phyloP scores from a whole-genome alignment of 768 basidiomycete species.

The Suillus variegatus region DNA sequence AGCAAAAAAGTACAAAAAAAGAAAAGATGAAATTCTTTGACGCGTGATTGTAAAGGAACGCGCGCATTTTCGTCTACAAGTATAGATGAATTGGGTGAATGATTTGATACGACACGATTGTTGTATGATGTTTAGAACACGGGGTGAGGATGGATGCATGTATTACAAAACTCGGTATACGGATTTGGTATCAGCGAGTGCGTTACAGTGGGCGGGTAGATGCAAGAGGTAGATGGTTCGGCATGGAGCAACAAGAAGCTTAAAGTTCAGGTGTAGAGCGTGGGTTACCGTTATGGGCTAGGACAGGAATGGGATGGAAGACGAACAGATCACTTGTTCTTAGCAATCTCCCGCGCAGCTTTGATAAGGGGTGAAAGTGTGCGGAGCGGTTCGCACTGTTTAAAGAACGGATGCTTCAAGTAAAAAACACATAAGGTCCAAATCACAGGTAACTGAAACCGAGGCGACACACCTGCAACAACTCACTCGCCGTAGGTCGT shows the following conservation, averaged over 20 bases:
- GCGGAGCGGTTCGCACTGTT: conserved; percentile 80
- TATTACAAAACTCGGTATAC: conserved; percentile 10
- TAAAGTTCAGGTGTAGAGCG: conserved; percentile 1
- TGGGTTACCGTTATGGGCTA: background rate
- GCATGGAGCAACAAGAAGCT: conserved; percentile 12
- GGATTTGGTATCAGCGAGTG: conserved; percentile 8
- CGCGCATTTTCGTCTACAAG: conserved; percentile 5
- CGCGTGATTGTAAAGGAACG: background rate
- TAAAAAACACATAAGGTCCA: conserved; percentile 14
- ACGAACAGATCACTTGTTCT: conserved; percentile 42
- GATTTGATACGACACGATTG: conserved; percentile 2
- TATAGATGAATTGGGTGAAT: background rate
- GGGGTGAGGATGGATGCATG: conserved; percentile 8
- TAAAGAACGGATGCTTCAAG: conserved; percentile 82
- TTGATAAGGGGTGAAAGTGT: conserved; percentile 90
- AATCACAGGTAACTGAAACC: background rate
- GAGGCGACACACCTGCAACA: conserved; percentile 61
- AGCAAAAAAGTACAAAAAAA: background rate
- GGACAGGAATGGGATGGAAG: background rate
- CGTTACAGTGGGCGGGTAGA: conserved; percentile 13
- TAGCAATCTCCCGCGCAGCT: conserved; percentile 85
- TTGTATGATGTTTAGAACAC: background rate
- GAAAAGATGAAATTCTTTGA: background rate
- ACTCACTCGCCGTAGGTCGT: conserved; percentile 80
- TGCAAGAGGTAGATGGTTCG: conserved; percentile 23